These are phyloP conservation scores for Austroboletus niveus DNA, from an alignment of 1,284 basidiomycete species.

Conservation along the genomic window DNA sequence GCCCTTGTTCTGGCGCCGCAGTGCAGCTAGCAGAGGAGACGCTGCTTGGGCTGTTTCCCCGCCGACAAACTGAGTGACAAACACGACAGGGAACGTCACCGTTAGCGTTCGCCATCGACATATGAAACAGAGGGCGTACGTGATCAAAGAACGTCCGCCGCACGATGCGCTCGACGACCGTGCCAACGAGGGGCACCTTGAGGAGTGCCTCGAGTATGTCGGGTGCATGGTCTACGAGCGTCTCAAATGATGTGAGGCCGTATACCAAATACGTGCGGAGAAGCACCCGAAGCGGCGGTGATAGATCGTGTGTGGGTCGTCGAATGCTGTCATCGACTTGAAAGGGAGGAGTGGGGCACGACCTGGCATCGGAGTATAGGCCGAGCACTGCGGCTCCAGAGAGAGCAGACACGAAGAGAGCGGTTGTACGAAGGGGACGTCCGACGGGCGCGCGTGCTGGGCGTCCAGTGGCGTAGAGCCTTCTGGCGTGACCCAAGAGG, in stretches of 20 bases:
- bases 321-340: neutral
- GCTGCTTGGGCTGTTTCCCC: constrained; percentile 78
- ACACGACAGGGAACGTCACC: neutral
- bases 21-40: constrained; percentile 58
- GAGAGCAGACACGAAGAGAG: constrained; percentile 19
- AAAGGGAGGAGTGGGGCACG: constrained; percentile 27
- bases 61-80: constrained; percentile 72
- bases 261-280: constrained; percentile 79
- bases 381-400: constrained; percentile 18
- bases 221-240: constrained; percentile 78
- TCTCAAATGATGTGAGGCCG: constrained; percentile 74
- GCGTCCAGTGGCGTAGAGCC: constrained; percentile 4
- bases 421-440: constrained; percentile 8
- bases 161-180: constrained; percentile 70
- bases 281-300: constrained; percentile 32
- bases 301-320: constrained; percentile 4
- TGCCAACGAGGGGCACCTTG: constrained; percentile 64
- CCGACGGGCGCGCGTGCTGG: constrained; percentile 1
- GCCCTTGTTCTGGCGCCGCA: constrained; percentile 72
- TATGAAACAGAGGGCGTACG: constrained; percentile 36
- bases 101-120: neutral
- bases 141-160: constrained; percentile 85
- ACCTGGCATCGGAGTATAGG: constrained; percentile 27
- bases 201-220: constrained; percentile 61
- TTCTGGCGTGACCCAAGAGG: neutral